These are phyloP conservation scores for Bjerkandera adusta DNA, from an alignment of 1,284 basidiomycete species.

Conservation along the genomic window DNA sequence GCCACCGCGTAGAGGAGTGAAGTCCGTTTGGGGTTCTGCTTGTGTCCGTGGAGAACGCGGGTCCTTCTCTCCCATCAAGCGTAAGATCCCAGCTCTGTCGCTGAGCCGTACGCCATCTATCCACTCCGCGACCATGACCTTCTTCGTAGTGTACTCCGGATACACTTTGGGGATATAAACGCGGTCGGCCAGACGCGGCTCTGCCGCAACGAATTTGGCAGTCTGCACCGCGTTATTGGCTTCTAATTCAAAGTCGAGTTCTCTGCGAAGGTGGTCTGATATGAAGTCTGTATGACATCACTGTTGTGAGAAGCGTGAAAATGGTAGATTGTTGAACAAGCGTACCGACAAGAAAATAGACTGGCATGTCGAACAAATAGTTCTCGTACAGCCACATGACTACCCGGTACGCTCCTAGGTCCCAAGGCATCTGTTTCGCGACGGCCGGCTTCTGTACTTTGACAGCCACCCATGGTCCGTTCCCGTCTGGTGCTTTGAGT, in stretches of 20 bases:
- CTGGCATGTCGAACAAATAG: slow-evolving; percentile 74
- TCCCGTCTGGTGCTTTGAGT: slow-evolving; percentile 44
- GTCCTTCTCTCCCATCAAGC: slow-evolving; percentile 53
- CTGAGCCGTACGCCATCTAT: slow-evolving; percentile 80
- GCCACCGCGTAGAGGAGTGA: slow-evolving; percentile 55
- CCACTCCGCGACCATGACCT: slow-evolving; percentile 86
- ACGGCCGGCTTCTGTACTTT: slow-evolving; percentile 93
- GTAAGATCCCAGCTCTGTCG: slow-evolving; percentile 56
- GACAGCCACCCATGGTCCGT: slow-evolving; percentile 70
- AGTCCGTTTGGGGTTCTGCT: background rate
- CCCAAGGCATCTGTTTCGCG: slow-evolving; percentile 81
- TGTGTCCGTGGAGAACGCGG: background rate
- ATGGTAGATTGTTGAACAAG: slow-evolving; percentile 16
- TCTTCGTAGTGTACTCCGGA: slow-evolving; percentile 69
- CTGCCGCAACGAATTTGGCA: slow-evolving; percentile 54
- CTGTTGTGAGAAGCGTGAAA: no score
- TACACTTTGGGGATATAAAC: slow-evolving; percentile 83
- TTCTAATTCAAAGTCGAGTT: slow-evolving; percentile 80
- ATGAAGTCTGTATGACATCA: slow-evolving; percentile 61
- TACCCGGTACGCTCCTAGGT: slow-evolving; percentile 60
- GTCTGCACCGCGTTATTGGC: slow-evolving; percentile 65
- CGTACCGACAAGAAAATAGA: slow-evolving; percentile 71
- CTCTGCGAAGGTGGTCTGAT: slow-evolving; percentile 75
- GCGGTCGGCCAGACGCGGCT: slow-evolving; percentile 64
- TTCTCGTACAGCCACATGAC: slow-evolving; percentile 78